Evolutionary conservation across 441 rosid species (phyloP).

Genomic region (Populus hybrid): DNA sequence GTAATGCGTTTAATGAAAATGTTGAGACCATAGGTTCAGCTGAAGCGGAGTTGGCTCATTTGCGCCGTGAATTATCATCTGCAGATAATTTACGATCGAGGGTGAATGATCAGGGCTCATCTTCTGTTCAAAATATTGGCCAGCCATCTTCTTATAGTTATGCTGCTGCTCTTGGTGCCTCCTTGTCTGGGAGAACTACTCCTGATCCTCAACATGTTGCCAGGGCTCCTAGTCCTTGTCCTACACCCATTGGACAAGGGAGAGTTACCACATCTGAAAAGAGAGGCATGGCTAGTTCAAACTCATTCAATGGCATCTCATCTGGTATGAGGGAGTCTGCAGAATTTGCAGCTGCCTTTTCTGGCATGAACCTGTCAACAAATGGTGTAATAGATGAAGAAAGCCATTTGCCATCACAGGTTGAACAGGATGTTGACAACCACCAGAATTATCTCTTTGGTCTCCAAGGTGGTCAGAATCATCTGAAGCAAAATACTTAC

Average conservation of each 20-base stretch:
- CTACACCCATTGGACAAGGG: slow-evolving; percentile 79
- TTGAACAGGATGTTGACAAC: slow-evolving; percentile 48
- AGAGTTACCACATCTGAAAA: slow-evolving; percentile 60
- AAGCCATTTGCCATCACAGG: slow-evolving; percentile 34
- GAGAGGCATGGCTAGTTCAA: slow-evolving; percentile 46
- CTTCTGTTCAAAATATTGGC: slow-evolving; percentile 44
- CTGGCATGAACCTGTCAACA: slow-evolving; percentile 61
- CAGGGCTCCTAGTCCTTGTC: slow-evolving; percentile 86
- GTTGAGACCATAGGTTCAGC: slow-evolving; percentile 36
- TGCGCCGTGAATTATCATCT: slow-evolving; percentile 40
- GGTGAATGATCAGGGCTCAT: slow-evolving; percentile 39
- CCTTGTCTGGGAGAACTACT: slow-evolving; percentile 78
- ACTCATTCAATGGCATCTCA: slow-evolving; percentile 53
- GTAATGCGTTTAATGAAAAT: slow-evolving; percentile 74
- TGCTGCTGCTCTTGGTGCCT: slow-evolving; percentile 78
- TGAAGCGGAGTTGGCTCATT: slow-evolving; percentile 58
- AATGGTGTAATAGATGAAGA: slow-evolving; percentile 48
- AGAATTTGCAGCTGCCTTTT: slow-evolving; percentile 58
- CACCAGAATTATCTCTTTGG: slow-evolving; percentile 55
- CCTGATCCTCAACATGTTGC: slow-evolving; percentile 86
- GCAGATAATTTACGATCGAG: slow-evolving; percentile 36
- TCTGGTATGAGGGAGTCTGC: slow-evolving; percentile 51
- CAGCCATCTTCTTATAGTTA: slow-evolving; percentile 60
- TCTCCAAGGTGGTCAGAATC: slow-evolving; percentile 49
- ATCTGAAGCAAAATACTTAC: slow-evolving; percentile 45